Evolutionary conservation across 2,329 filamentous ascomycete genomes (phyloP), one percentile per base, ranked within the genome.

Genomic region (Myriosclerotinia curreyana): DNA sequence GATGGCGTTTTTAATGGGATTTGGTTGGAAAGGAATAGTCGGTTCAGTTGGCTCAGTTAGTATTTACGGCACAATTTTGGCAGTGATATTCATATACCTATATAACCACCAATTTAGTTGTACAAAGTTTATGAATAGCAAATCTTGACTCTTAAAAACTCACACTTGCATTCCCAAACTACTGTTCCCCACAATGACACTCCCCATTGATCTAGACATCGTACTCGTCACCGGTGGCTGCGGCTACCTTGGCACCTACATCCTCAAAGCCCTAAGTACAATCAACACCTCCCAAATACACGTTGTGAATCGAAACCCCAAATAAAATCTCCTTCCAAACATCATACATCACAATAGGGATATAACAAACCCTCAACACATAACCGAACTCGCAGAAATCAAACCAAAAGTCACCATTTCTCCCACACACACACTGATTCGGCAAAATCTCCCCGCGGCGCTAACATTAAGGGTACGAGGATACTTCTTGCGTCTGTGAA

Each of bases 401-500:
- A 34, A 44, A 22, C 11, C 42, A 15, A 28, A 48, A 28, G 55
- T 49, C n/a, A 66, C 68, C 1, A 74, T 74, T 0, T 75, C 75
- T 28, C 75, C 75, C 1, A 22, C 14, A 17, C 62, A 60, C 62
- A 60, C n/a, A 68, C 66, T 8, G 70, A 71, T 8, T 65, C 66
- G 0, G 61, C 66, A 1, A 55, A 61, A 7, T 69, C 71, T 14
- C 72, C 72, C 31, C 63, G 70, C 12, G 64, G 61, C 12, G 73
- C 73, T 7, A 77, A 77, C 44, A 69, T 78, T 12, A 63, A 64
- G 0, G 77, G 75, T 0, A 78, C 77, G 0, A 25, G 69, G 20
- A 62, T 65, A 0, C 58, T 78, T 0, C 65, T 78, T 2, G 65
- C 66, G 0, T 62, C 68, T 5, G 73, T 74, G 0, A 54, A 60